Conservation (phyloP, 2,329 filamentous ascomycete genomes). For the Zopfia rhizophila region DNA sequence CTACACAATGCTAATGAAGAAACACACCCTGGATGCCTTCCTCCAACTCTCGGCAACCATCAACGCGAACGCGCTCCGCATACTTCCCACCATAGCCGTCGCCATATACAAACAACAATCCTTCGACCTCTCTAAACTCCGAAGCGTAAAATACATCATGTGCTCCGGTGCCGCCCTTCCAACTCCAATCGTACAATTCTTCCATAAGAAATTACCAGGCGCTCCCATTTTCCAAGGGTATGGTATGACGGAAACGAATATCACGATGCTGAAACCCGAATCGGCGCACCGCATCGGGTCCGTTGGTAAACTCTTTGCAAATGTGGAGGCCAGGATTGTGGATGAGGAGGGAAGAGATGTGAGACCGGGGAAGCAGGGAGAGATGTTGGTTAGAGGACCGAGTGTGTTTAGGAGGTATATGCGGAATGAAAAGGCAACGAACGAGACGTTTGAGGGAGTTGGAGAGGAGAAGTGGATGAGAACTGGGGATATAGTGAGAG, state of each 20-base stretch:
- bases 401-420: constrained; percentile 42
- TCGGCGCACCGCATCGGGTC: constrained; percentile 21
- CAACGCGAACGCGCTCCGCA: constrained; percentile 22
- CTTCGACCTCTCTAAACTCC: constrained; percentile 22
- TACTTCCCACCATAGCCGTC: constrained; percentile 35
- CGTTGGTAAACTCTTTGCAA: constrained; percentile 29
- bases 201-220: constrained; percentile 17
- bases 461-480: constrained; percentile 46
- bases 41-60: constrained; percentile 20
- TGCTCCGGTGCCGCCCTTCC: constrained; percentile 31
- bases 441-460: constrained; percentile 33
- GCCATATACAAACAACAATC: constrained; percentile 26
- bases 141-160: constrained; percentile 30
- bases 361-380: constrained; percentile 34
- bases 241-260: constrained; percentile 32
- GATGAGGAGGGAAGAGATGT: constrained; percentile 43
- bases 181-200: constrained; percentile 17
- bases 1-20: constrained; percentile 28
- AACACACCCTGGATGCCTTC: constrained; percentile 19
- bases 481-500: constrained; percentile 42
- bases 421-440: constrained; percentile 36
- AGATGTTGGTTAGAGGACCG: constrained; percentile 38
- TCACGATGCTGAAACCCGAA: constrained; percentile 26
- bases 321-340: constrained; percentile 37
- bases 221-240: constrained; percentile 34